Percentiles rank a stretch among this genome's conserved stretches.
Evolutionary conservation across 495 filamentous ascomycete species (phyloP).

Genomic region (Aspergillus funiculosus): DNA sequence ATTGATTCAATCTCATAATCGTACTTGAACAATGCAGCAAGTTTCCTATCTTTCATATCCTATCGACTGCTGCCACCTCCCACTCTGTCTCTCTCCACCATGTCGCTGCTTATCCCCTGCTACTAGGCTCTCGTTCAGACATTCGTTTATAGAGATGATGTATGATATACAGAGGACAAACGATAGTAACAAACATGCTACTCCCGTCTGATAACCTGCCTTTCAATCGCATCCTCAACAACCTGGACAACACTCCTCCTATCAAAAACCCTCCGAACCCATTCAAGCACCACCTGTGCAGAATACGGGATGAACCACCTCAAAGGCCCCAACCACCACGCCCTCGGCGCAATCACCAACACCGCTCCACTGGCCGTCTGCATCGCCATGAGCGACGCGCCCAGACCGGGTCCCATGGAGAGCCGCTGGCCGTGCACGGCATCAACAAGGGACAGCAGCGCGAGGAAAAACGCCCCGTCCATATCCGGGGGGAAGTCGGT

Average conservation of each 20-base stretch:
- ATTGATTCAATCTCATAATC: too few relatives aligned
- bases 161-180: too few relatives aligned
- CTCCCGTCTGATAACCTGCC: constrained; percentile 5
- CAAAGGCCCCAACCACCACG: constrained; percentile 12
- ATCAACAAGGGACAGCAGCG: constrained; percentile 5
- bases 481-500: constrained; percentile 12
- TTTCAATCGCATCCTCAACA: constrained; percentile 7
- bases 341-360: constrained; percentile 3
- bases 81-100: too few relatives aligned
- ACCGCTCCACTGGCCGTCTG: constrained; percentile 8
- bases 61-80: too few relatives aligned
- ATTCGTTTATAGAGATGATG: too few relatives aligned
- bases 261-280: neutral
- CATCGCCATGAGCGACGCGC: constrained; percentile 5
- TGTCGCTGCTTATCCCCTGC: too few relatives aligned
- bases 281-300: constrained; percentile 1
- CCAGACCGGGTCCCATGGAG: constrained; percentile 2
- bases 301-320: constrained; percentile 4
- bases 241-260: neutral
- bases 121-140: too few relatives aligned
- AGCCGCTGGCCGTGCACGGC: constrained; percentile 2
- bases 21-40: too few relatives aligned
- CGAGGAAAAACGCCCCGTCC: constrained; percentile 12
- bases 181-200: too few relatives aligned
- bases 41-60: too few relatives aligned